These are phyloP conservation scores for Puccinia triticina DNA, from an alignment of 1,284 basidiomycete genomes.

Conservation along the genomic window DNA sequence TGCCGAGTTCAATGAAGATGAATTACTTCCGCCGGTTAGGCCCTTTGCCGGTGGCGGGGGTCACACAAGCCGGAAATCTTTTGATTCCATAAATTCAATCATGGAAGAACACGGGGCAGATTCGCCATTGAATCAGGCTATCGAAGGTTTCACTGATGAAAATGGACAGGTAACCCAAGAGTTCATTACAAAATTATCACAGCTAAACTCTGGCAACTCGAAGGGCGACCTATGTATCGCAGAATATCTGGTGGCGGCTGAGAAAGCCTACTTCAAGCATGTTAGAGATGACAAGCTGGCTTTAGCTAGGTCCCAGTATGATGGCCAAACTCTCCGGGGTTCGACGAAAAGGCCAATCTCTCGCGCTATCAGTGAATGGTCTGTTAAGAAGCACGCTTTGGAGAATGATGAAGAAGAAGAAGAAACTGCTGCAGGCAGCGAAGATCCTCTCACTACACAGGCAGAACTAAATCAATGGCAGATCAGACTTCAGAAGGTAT, in stretches of 20 bases:
- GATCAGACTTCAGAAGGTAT: slow-evolving; percentile 50
- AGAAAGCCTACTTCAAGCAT: slow-evolving; percentile 86
- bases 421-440: neutral
- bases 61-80: slow-evolving; percentile 63
- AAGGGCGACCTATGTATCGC: slow-evolving; percentile 88
- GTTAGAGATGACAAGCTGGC: slow-evolving; percentile 76
- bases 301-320: slow-evolving; percentile 23
- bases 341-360: slow-evolving; percentile 29
- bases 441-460: slow-evolving; percentile 17
- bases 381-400: neutral
- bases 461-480: slow-evolving; percentile 46
- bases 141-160: slow-evolving; percentile 82
- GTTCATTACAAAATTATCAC: slow-evolving; percentile 81
- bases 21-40: slow-evolving; percentile 46
- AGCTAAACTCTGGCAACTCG: slow-evolving; percentile 79
- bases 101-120: slow-evolving; percentile 79
- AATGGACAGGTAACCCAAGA: slow-evolving; percentile 85
- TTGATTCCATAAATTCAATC: slow-evolving; percentile 83
- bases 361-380: slow-evolving; percentile 38
- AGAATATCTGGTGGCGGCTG: slow-evolving; percentile 82
- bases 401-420: slow-evolving; percentile 21
- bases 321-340: neutral
- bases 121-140: slow-evolving; percentile 87
- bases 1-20: slow-evolving; percentile 22
- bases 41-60: slow-evolving; percentile 29